Conservation (phyloP, 1,139 yeast genomes). For the Protomyces lactucae-debilis region DNA sequence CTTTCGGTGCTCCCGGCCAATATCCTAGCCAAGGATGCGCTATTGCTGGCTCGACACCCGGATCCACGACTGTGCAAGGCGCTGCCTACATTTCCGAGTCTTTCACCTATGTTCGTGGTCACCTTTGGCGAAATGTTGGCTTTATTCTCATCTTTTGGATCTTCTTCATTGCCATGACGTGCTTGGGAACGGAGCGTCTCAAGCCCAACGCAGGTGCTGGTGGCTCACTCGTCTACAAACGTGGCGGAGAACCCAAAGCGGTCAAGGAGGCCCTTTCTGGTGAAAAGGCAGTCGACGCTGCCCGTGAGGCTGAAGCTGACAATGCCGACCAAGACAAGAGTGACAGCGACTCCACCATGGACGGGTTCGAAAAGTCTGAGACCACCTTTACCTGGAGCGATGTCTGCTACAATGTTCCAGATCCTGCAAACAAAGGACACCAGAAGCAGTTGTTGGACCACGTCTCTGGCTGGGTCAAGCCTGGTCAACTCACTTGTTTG, state of each 20-base stretch:
- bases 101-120: constrained; percentile 46
- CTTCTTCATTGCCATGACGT: constrained; percentile 53
- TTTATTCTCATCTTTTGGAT: constrained; percentile 51
- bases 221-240: constrained; percentile 73
- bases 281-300: constrained; percentile 46
- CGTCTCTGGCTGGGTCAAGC: constrained; percentile 61
- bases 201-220: constrained; percentile 70
- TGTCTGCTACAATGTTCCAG: constrained; percentile 50
- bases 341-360: neutral
- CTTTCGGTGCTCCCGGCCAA: constrained; percentile 49
- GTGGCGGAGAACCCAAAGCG: constrained; percentile 39
- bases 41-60: constrained; percentile 47
- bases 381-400: constrained; percentile 55
- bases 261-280: constrained; percentile 27
- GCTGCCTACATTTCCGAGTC: constrained; percentile 45
- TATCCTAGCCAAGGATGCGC: constrained; percentile 44
- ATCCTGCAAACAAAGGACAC: constrained; percentile 51
- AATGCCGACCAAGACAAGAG: constrained; percentile 39
- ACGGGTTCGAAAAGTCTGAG: constrained; percentile 36
- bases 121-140: constrained; percentile 67
- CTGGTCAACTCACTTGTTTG: constrained; percentile 54
- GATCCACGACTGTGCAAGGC: constrained; percentile 47
- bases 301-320: constrained; percentile 27
- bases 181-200: constrained; percentile 45
- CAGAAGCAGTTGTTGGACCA: constrained; percentile 48